phyloP scores from a whole-genome alignment of 106 monocot species.

The Platanthera zijinensis region DNA sequence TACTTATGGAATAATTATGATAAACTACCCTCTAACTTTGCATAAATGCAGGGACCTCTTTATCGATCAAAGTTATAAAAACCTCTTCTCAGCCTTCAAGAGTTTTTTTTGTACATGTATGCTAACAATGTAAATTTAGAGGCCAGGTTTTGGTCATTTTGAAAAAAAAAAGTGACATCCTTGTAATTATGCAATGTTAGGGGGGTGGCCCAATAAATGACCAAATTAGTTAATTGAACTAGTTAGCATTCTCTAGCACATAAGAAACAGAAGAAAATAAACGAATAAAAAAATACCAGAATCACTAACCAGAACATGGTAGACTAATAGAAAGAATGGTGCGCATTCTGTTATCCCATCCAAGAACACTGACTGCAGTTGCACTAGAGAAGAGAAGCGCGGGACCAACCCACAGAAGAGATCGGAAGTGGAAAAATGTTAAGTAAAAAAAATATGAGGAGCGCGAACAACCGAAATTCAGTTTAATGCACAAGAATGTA shows the following conservation, averaged over 20 bases:
- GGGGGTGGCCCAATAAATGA: no score
- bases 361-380: conserved; percentile 80
- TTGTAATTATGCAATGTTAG: not conserved
- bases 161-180: no score
- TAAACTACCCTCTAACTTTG: no score
- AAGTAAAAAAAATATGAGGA: conserved; percentile 36
- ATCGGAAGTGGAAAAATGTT: conserved; percentile 72
- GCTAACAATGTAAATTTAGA: no score
- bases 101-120: no score
- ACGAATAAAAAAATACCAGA: not conserved
- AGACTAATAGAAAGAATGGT: conserved; percentile 77
- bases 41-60: no score
- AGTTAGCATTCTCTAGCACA: not conserved
- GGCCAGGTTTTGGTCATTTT: no score
- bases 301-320: conserved; percentile 60
- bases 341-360: conserved; percentile 91
- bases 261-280: not conserved
- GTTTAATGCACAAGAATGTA: not conserved
- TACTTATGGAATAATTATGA: no score
- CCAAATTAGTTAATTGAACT: not conserved
- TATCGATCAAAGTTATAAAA: no score
- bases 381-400: conserved; percentile 96
- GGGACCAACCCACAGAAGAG: conserved; percentile 89
- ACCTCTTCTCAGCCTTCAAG: no score
- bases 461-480: no score